Evolutionary conservation across 257 asterid genomes (phyloP).

Genomic region (Scutellaria baicalensis): DNA sequence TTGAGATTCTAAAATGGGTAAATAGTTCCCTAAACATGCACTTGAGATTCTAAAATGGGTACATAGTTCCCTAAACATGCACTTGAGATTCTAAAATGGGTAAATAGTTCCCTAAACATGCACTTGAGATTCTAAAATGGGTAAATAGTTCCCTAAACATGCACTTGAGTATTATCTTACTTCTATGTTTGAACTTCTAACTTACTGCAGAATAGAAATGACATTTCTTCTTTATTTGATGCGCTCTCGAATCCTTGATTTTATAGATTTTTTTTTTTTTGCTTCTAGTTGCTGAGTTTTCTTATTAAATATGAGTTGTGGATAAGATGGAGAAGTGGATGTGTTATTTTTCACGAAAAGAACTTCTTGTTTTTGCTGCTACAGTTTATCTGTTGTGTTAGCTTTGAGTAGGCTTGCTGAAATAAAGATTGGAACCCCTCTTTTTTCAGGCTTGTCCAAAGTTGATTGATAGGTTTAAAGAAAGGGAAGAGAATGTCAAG

Average conservation of each 20-base stretch:
- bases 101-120: neutral
- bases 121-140: neutral
- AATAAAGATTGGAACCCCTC: constrained; percentile 4
- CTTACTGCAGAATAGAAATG: neutral
- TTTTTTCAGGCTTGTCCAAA: constrained; percentile 91
- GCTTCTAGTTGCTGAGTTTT: neutral
- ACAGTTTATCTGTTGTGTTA: neutral
- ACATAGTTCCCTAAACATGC: neutral
- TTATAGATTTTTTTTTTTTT: neutral
- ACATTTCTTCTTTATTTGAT: neutral
- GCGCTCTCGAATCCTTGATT: neutral
- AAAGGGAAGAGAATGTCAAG: constrained; percentile 99
- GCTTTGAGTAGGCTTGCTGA: neutral
- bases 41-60: neutral
- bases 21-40: neutral
- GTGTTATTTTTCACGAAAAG: neutral
- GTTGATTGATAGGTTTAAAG: constrained; percentile 94
- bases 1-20: neutral
- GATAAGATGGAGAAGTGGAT: neutral
- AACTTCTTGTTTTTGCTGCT: neutral
- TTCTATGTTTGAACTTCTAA: too few relatives aligned
- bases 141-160: neutral
- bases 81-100: neutral
- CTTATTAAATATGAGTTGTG: neutral
- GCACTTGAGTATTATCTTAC: neutral